Percentiles rank a stretch among this genome's conserved stretches.
phyloP scores from a whole-genome alignment of 2,329 filamentous ascomycete species.

The Lomentospora prolificans region DNA sequence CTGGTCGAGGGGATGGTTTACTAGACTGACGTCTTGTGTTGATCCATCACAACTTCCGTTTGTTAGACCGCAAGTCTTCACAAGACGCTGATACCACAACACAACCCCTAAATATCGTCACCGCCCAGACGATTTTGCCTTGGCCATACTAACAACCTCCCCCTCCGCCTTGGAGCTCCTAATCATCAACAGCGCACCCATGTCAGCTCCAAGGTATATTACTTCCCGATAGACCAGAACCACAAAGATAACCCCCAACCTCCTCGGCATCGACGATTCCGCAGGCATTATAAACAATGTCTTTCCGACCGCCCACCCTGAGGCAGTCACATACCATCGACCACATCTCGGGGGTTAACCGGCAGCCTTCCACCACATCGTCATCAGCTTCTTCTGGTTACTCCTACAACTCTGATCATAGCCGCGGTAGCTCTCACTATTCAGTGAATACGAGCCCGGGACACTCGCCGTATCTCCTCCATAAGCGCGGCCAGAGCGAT shows the following conservation, averaged over 20 bases:
- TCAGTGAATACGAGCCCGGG: conserved; percentile 58
- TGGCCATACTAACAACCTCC: background rate
- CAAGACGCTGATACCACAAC: background rate
- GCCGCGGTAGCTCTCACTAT: conserved; percentile 59
- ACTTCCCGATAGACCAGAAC: background rate
- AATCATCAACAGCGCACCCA: background rate
- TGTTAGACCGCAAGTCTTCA: background rate
- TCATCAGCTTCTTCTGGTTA: conserved; percentile 63
- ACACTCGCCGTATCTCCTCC: conserved; percentile 35
- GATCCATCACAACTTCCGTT: background rate
- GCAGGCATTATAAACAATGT: conserved; percentile 22
- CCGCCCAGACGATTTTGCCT: background rate
- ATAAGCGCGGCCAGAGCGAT: conserved; percentile 72
- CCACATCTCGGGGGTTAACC: conserved; percentile 29
- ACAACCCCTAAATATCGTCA: background rate
- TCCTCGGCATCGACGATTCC: background rate
- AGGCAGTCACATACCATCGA: conserved; percentile 46
- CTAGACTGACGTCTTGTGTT: background rate
- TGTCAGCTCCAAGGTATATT: background rate
- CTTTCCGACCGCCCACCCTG: conserved; percentile 47
- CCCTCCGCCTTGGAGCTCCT: background rate
- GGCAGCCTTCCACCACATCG: conserved; percentile 61
- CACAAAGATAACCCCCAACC: background rate
- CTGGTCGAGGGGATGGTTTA: background rate
- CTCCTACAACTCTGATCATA: conserved; percentile 50